Base-by-base conservation (phyloP, 306 rosid genomes). In the Hylodesmum podocarpum region DNA sequence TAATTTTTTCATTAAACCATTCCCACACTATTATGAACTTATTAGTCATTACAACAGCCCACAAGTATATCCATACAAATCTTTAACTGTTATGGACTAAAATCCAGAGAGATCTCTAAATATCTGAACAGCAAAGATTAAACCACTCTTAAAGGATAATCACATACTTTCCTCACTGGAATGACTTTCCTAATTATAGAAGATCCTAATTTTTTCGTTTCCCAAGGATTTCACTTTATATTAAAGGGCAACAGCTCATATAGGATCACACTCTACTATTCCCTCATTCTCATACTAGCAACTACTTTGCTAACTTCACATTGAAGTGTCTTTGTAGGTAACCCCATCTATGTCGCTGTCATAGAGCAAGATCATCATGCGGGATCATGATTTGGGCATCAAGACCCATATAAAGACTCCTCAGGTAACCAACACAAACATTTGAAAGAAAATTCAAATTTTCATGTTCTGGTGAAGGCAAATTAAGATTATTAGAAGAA, bases 361-460 rank as follows among this genome's bases (percentile, higher is more conserved):
- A 19, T 16, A 2, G 29, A 53, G 12, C 27, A 50, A 2, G 59
- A 53, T 53, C 59, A 22, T 22, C 14, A 21, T 19, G 29, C 3
- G 7, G 57, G 59, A 10, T 53, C 59, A 10, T 8, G 59, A 53
- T 53, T 22, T 53, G 59, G 59, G 59, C 59, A 19, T 53, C 59
- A 53, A 53, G 54, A 47, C 10, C 54, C 24, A 4, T 47, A 47
- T 47, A 10, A 47, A 47, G 59, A 53, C 4, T 21, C 15, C 4
- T 21, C 15, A 22, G 57, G 12, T 8, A 53, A 22, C 62, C 62
- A n/a, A 33, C 58, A 47, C 10, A 43, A 37, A 69, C 41, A 53
- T 44, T 73, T 64, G 41, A 66, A 72, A 66, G 67, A 84, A 82
- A 47, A 33, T 69, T 69, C 21, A 33, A 27, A 54, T 3, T 66